A percentile compares a stretch with the other conserved stretches of the same genome.
These are phyloP conservation scores for Lactifluus hygrophoroides DNA, from an alignment of 768 basidiomycete genomes.

Conservation along the genomic window DNA sequence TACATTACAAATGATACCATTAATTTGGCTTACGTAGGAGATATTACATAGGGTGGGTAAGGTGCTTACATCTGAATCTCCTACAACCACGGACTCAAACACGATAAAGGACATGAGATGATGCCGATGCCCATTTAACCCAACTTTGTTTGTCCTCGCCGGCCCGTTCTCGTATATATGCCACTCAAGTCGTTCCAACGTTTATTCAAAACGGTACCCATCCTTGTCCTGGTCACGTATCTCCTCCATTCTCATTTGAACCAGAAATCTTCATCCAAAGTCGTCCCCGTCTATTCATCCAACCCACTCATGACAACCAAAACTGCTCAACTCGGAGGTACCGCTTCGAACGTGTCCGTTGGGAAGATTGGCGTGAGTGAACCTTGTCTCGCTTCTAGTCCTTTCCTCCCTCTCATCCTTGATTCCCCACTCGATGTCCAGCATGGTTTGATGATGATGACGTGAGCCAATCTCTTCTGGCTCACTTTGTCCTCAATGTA, in stretches of 20 bases:
- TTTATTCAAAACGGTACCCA: background rate
- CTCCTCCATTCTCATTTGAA: background rate
- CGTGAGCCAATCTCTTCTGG: conserved; percentile 27
- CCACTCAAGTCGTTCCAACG: background rate
- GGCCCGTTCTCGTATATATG: background rate
- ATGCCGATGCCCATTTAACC: background rate
- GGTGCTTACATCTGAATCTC: background rate
- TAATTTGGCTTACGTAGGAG: conserved; percentile 2
- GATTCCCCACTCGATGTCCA: background rate
- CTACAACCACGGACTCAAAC: too few species aligned
- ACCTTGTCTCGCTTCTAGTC: background rate
- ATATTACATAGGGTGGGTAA: background rate
- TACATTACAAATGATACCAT: background rate
- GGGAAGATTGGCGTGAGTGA: conserved; percentile 34
- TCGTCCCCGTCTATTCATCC: background rate
- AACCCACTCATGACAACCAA: conserved; percentile 6
- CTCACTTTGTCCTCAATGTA: background rate
- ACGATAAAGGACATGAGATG: background rate
- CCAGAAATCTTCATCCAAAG: background rate
- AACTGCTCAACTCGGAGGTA: conserved; percentile 33
- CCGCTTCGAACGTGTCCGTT: conserved; percentile 31
- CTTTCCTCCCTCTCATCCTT: background rate
- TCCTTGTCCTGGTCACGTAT: background rate
- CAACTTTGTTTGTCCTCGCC: too few species aligned
- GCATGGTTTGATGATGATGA: conserved; percentile 51